phyloP scores from a whole-genome alignment of 345 rosid species.

The Litchi chinensis region DNA sequence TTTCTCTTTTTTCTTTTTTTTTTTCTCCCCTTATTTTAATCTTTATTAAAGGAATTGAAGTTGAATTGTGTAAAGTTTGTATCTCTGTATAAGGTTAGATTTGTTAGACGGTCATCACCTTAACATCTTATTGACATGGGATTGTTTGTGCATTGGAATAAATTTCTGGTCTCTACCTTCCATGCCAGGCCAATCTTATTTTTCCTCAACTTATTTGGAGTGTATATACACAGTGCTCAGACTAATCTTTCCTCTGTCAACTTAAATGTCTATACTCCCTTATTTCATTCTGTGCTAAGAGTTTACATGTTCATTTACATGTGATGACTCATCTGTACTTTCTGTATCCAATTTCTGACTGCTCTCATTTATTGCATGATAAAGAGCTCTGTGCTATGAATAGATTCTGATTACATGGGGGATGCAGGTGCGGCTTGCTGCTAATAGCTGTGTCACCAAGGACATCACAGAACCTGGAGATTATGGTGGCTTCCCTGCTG shows the following conservation, averaged over 20 bases:
- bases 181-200: not conserved
- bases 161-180: not conserved
- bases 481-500: constrained; percentile 91
- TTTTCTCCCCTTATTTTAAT: too few species aligned
- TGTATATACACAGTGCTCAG: not conserved
- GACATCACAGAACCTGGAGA: constrained; percentile 80
- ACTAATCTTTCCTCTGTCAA: not conserved
- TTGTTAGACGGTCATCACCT: not conserved
- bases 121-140: not conserved
- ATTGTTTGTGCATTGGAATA: not conserved
- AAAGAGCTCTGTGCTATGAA: too few species aligned
- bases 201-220: not conserved
- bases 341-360: not conserved
- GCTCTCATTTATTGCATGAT: not conserved
- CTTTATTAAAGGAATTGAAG: not conserved
- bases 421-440: constrained; percentile 74
- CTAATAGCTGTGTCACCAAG: constrained; percentile 73
- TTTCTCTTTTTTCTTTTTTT: too few species aligned
- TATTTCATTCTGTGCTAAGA: not conserved
- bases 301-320: not conserved
- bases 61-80: not conserved
- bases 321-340: not conserved
- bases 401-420: constrained; percentile 4
- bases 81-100: not conserved
- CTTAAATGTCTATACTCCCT: not conserved